Evolutionary conservation across 805 yeast genomes (phyloP).

Genomic region (Saccharomycopsis fodiens): DNA sequence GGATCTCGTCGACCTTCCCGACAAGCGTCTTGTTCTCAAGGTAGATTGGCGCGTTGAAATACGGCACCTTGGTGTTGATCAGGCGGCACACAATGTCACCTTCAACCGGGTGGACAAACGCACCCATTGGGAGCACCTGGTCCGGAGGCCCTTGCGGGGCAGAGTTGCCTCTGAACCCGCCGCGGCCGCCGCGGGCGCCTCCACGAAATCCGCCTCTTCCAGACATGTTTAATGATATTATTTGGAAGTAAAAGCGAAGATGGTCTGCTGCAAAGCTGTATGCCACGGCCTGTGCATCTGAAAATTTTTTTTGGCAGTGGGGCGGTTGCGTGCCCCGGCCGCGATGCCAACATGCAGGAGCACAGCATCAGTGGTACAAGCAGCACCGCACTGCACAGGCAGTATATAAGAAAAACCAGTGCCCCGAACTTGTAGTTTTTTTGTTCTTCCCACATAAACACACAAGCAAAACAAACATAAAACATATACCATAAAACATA

Average conservation of each 20-base stretch:
- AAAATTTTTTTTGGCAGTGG: background rate
- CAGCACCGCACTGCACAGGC: too few relatives aligned
- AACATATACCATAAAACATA: background rate
- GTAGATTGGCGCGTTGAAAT: slow-evolving; percentile 97
- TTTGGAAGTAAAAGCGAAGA: too few relatives aligned
- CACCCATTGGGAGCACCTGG: slow-evolving; percentile 88
- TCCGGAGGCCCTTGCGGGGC: slow-evolving; percentile 95
- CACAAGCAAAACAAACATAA: background rate
- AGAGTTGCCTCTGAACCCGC: slow-evolving; percentile 63
- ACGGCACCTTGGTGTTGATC: slow-evolving; percentile 78
- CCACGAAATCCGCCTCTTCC: slow-evolving; percentile 47
- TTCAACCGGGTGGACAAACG: slow-evolving; percentile 87
- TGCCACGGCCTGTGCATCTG: background rate
- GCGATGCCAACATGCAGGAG: background rate
- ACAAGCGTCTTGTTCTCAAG: slow-evolving; percentile 92
- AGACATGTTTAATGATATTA: slow-evolving; percentile 26
- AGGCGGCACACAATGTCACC: slow-evolving; percentile 97
- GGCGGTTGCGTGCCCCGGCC: background rate
- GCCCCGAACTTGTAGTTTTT: too few relatives aligned
- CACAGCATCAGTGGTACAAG: background rate
- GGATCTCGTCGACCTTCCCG: slow-evolving; percentile 96
- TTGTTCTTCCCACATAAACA: background rate
- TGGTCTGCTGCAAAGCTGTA: background rate
- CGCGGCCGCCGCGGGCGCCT: slow-evolving; percentile 41
- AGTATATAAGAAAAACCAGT: too few relatives aligned